These are phyloP conservation scores for Antrodiella citrinella DNA, from an alignment of 768 basidiomycete genomes.

Conservation along the genomic window DNA sequence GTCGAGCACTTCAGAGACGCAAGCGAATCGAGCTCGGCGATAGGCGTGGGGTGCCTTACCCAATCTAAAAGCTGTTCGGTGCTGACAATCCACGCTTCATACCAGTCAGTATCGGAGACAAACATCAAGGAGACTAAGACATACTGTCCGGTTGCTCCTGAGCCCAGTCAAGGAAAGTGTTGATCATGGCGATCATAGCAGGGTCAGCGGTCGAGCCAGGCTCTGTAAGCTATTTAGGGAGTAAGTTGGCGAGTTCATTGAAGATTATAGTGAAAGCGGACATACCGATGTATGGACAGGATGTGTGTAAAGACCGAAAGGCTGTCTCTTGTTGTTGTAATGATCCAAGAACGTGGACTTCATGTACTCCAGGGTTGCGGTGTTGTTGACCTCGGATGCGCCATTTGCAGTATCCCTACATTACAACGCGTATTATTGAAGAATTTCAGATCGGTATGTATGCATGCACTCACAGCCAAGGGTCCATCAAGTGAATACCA, in stretches of 20 bases:
- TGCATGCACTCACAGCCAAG: conserved; percentile 55
- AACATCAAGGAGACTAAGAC: no score
- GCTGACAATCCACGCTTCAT: conserved; percentile 64
- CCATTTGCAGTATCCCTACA: conserved; percentile 50
- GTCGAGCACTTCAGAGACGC: conserved; percentile 54
- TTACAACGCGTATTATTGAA: not conserved
- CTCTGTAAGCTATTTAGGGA: conserved; percentile 38
- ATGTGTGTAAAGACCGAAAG: conserved; percentile 76
- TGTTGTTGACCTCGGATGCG: conserved; percentile 39
- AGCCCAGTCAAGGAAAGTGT: conserved; percentile 75
- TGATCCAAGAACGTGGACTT: conserved; percentile 66
- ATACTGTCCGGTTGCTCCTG: conserved; percentile 58
- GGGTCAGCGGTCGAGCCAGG: conserved; percentile 46
- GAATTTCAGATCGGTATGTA: not conserved
- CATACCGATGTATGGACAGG: conserved; percentile 66
- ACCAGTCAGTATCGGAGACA: not conserved
- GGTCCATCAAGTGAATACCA: conserved; percentile 73
- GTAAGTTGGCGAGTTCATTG: not conserved
- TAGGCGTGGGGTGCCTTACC: conserved; percentile 61
- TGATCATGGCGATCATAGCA: conserved; percentile 67
- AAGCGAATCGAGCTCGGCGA: conserved; percentile 47
- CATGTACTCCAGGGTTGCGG: conserved; percentile 64
- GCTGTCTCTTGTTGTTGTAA: conserved; percentile 62
- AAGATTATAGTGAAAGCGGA: not conserved
- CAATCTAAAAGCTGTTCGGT: conserved; percentile 65